A percentile compares a stretch with the other conserved stretches of the same genome.
phyloP scores from a whole-genome alignment of 164 flowering plant species.

The Brasenia schreberi region DNA sequence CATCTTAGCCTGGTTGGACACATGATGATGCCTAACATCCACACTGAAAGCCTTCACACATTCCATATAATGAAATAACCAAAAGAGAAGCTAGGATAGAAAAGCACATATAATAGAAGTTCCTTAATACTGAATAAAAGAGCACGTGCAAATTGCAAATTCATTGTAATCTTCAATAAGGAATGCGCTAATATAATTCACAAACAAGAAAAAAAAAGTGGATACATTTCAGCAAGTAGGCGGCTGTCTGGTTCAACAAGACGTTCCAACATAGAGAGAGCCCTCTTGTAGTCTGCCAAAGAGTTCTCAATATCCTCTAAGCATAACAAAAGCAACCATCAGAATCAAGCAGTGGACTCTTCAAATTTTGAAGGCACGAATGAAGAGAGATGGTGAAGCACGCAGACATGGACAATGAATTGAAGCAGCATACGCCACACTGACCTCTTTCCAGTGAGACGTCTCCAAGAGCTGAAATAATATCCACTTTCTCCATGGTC shows the following conservation, averaged over 20 bases:
- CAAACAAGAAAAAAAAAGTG: constrained; percentile 10
- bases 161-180: too few species aligned
- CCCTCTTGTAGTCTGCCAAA: constrained; percentile 72
- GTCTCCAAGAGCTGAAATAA: constrained; percentile 81
- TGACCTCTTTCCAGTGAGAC: constrained; percentile 93
- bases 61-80: not conserved
- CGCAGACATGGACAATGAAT: not conserved
- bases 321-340: not conserved
- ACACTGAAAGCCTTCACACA: too few species aligned
- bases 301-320: constrained; percentile 97
- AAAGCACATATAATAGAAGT: not conserved
- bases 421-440: not conserved
- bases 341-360: not conserved
- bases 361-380: not conserved
- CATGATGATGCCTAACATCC: too few species aligned
- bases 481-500: constrained; percentile 81
- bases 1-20: too few species aligned
- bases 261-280: constrained; percentile 58
- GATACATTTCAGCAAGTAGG: constrained; percentile 89
- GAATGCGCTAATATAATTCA: too few species aligned
- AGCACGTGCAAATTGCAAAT: too few species aligned
- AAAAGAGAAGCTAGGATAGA: too few species aligned
- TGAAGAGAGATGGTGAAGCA: not conserved
- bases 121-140: too few species aligned
- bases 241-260: constrained; percentile 90